Evolutionary conservation across 2,329 filamentous ascomycete genomes (phyloP).

Genomic region (Neonectria neomacrospora): DNA sequence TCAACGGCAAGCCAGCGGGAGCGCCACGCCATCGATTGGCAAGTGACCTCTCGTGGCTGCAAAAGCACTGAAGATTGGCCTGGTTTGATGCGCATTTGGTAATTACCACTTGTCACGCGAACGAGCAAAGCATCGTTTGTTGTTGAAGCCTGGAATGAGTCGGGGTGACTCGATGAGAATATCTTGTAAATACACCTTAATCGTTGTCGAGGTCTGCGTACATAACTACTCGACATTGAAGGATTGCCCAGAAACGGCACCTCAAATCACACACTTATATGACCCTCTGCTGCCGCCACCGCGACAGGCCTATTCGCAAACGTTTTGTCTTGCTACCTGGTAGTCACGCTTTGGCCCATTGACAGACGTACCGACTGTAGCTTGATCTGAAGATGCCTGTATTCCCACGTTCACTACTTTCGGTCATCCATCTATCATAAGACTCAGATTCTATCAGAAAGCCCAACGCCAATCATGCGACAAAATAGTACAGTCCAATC

Average conservation of each 20-base stretch:
- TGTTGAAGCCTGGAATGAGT: constrained; percentile 29
- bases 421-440: constrained; percentile 31
- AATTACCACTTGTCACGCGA: constrained; percentile 15
- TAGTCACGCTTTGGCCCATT: neutral
- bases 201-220: constrained; percentile 29
- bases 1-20: constrained; percentile 53
- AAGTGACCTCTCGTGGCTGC: constrained; percentile 29
- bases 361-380: neutral
- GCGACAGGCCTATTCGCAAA: neutral
- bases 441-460: constrained; percentile 36
- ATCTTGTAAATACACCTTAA: constrained; percentile 40
- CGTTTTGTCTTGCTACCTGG: neutral
- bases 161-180: constrained; percentile 29
- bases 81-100: constrained; percentile 13
- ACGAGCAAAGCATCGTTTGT: constrained; percentile 31
- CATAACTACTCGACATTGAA: constrained; percentile 27
- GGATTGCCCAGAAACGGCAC: constrained; percentile 31
- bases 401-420: constrained; percentile 10
- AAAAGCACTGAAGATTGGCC: neutral
- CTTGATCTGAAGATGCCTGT: neutral
- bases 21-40: constrained; percentile 52
- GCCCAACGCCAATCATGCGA: constrained; percentile 45
- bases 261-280: constrained; percentile 28
- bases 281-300: neutral
- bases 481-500: constrained; percentile 32